A percentile compares a stretch with the other conserved stretches of the same genome.
These are phyloP conservation scores for Phytophthora capsici DNA, from an alignment of 352 stramenopile genomes.

Conservation along the genomic window DNA sequence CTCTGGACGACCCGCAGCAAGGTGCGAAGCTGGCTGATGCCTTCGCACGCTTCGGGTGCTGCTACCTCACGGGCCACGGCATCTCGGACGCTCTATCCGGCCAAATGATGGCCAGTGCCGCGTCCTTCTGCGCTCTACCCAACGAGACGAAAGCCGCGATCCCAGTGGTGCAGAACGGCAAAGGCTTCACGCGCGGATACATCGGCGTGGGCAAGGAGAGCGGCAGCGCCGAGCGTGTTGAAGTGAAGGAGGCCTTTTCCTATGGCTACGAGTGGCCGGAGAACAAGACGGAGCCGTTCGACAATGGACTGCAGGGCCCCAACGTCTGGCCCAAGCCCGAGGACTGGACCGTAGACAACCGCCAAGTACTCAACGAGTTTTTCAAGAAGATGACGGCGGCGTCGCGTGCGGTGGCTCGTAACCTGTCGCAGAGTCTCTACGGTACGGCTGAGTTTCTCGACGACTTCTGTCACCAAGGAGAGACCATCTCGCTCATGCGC, in stretches of 20 bases:
- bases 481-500: slow-evolving; percentile 88
- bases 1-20: slow-evolving; percentile 55
- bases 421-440: slow-evolving; percentile 64
- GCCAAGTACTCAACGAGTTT: slow-evolving; percentile 58
- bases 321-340: slow-evolving; percentile 71
- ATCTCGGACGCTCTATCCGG: slow-evolving; percentile 54
- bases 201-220: slow-evolving; percentile 84
- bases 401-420: slow-evolving; percentile 55
- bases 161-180: slow-evolving; percentile 62
- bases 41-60: slow-evolving; percentile 77
- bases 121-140: slow-evolving; percentile 67
- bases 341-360: slow-evolving; percentile 43
- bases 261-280: slow-evolving; percentile 80
- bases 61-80: slow-evolving; percentile 75
- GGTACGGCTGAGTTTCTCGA: slow-evolving; percentile 57
- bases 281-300: slow-evolving; percentile 25
- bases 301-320: slow-evolving; percentile 67
- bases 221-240: slow-evolving; percentile 74
- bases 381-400: slow-evolving; percentile 62
- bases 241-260: slow-evolving; percentile 86
- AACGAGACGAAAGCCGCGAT: slow-evolving; percentile 58
- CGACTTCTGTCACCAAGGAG: slow-evolving; percentile 61
- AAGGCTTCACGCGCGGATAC: slow-evolving; percentile 82
- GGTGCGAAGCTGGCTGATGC: slow-evolving; percentile 55
- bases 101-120: slow-evolving; percentile 59